Evolutionary conservation across 306 rosid genomes (phyloP).

Genomic region (Psophocarpus tetragonolobus): DNA sequence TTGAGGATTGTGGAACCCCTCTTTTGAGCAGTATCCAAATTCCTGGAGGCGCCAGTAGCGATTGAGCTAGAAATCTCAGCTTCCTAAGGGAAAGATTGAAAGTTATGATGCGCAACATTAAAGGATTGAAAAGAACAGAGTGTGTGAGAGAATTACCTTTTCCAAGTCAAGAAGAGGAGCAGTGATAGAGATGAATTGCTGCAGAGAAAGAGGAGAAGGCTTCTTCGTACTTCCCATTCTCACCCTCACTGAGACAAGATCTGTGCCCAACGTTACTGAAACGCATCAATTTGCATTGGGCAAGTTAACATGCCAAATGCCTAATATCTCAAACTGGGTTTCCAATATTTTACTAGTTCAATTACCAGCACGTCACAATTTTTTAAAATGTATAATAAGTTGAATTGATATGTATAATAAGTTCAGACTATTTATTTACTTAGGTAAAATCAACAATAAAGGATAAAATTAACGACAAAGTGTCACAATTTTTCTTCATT

Average conservation of each 20-base stretch:
- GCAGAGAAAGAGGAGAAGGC: slow-evolving; percentile 57
- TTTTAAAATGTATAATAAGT: too few relatives aligned
- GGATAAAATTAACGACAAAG: too few relatives aligned
- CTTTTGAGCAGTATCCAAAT: slow-evolving; percentile 81
- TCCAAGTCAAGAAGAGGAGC: slow-evolving; percentile 89
- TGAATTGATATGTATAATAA: too few relatives aligned
- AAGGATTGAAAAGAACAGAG: background rate
- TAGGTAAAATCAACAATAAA: too few relatives aligned
- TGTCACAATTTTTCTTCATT: too few relatives aligned
- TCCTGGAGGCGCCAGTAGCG: slow-evolving; percentile 71
- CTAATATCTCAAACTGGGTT: background rate
- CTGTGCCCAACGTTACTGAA: background rate
- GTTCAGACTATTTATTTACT: too few relatives aligned
- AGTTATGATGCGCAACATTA: background rate
- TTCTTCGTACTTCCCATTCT: slow-evolving; percentile 40
- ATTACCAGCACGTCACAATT: too few relatives aligned
- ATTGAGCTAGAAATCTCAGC: slow-evolving; percentile 93
- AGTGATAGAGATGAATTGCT: slow-evolving; percentile 76
- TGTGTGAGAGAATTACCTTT: slow-evolving; percentile 48
- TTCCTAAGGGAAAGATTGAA: slow-evolving; percentile 48
- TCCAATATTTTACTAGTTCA: background rate
- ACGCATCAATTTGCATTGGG: background rate
- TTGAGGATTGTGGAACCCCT: slow-evolving; percentile 89
- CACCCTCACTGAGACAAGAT: background rate
- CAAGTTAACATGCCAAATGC: background rate